phyloP scores from a whole-genome alignment of 768 basidiomycete species.

The Amanita rubescens region DNA sequence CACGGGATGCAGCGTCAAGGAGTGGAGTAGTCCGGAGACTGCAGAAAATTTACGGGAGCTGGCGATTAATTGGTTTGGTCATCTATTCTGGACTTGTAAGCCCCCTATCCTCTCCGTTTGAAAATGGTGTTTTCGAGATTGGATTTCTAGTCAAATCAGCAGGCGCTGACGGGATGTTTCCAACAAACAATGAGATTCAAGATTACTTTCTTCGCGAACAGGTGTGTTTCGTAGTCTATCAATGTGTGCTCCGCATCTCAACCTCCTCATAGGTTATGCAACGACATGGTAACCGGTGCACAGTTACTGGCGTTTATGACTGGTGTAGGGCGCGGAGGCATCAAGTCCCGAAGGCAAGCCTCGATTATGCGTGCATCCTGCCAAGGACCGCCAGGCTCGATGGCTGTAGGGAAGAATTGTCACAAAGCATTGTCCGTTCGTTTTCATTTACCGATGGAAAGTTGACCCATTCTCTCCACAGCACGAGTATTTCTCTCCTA shows the following conservation, averaged over 20 bases:
- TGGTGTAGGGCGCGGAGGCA: slow-evolving; percentile 3
- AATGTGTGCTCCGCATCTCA: neutral
- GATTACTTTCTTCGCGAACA: slow-evolving; percentile 6
- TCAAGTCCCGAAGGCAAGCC: slow-evolving; percentile 6
- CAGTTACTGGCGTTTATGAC: slow-evolving; percentile 5
- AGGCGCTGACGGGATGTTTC: slow-evolving; percentile 1
- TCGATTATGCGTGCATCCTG: slow-evolving; percentile 6
- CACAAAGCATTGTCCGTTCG: neutral
- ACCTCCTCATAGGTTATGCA: neutral
- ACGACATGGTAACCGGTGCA: slow-evolving; percentile 4
- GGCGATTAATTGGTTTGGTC: slow-evolving; percentile 2
- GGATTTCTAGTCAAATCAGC: slow-evolving; percentile 3
- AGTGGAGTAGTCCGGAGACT: neutral
- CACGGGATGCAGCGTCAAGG: neutral
- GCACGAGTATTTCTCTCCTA: slow-evolving; percentile 2
- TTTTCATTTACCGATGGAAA: neutral
- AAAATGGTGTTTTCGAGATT: neutral
- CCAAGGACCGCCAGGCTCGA: slow-evolving; percentile 4
- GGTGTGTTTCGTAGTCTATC: neutral
- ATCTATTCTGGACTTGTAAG: slow-evolving; percentile 6
- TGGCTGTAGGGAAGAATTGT: neutral
- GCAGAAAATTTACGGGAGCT: slow-evolving; percentile 4
- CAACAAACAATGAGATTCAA: neutral
- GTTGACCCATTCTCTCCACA: neutral
- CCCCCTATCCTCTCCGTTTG: neutral